Conservation (phyloP, 805 yeast species). For the Komagataella phaffii region DNA sequence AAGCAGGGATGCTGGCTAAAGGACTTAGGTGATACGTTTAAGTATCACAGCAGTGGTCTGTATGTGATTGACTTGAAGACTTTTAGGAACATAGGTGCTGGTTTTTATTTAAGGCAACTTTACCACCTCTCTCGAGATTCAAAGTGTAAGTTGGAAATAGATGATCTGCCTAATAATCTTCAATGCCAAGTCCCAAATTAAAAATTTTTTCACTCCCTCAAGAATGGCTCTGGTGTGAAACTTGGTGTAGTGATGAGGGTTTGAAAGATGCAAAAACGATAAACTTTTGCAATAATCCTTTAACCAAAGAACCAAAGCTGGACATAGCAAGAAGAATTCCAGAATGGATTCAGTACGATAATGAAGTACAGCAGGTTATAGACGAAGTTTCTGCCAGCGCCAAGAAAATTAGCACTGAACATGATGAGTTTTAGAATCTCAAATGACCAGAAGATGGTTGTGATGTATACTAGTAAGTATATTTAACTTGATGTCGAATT, state of each 20-base stretch:
- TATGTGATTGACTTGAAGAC: constrained; percentile 64
- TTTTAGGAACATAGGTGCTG: constrained; percentile 58
- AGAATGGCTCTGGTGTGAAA: constrained; percentile 90
- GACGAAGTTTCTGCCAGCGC: background rate
- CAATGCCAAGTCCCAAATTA: constrained; percentile 11
- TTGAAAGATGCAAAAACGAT: constrained; percentile 58
- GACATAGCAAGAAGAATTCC: constrained; percentile 66
- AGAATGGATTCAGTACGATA: constrained; percentile 63
- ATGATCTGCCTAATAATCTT: constrained; percentile 74
- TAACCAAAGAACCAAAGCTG: constrained; percentile 67
- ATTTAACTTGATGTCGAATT: too few relatives aligned
- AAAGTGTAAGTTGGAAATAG: constrained; percentile 65
- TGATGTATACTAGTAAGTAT: too few relatives aligned
- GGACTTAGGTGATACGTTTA: constrained; percentile 38
- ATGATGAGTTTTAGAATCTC: background rate
- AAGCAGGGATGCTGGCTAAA: constrained; percentile 82
- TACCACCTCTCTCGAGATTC: constrained; percentile 81
- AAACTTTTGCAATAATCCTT: constrained; percentile 75
- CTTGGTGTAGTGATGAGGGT: constrained; percentile 70
- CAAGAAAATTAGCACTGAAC: background rate
- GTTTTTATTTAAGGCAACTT: constrained; percentile 70
- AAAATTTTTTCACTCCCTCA: constrained; percentile 64
- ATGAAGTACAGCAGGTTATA: constrained; percentile 22
- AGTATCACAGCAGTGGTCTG: constrained; percentile 75
- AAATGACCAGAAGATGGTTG: too few relatives aligned